Conservation (phyloP, 202 grass and related monocot genomes). For the Hordeum pubiflorum region DNA sequence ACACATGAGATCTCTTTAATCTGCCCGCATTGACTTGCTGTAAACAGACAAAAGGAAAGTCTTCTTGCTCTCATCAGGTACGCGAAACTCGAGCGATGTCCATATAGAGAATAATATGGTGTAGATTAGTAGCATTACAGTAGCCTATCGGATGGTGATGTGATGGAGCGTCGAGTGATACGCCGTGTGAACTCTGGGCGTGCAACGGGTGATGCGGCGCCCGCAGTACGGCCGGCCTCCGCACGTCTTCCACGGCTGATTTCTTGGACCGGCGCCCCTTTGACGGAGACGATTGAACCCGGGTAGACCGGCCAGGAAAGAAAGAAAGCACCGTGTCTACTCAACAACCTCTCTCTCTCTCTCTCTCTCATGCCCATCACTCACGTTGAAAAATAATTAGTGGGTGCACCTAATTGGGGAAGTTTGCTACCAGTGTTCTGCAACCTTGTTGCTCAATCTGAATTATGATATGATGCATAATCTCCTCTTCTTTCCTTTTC, state of each 20-base stretch:
- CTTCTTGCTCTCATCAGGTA: not conserved
- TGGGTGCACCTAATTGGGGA: conserved; percentile 7
- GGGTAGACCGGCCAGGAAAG: conserved; percentile 15
- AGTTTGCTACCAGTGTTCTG: not conserved
- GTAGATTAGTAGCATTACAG: not conserved
- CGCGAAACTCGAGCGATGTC: not conserved
- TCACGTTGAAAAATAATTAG: not conserved
- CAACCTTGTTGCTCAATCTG: not conserved
- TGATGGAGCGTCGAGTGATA: not conserved
- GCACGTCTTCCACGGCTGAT: conserved; percentile 39
- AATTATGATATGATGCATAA: not conserved
- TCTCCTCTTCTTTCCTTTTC: not conserved
- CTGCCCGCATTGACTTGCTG: not conserved
- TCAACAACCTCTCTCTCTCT: not conserved
- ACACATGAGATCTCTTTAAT: not conserved
- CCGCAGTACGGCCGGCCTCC: not conserved
- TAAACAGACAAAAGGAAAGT: not conserved
- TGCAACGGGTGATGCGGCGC: not conserved
- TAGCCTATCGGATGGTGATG: not conserved
- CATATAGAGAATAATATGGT: not conserved
- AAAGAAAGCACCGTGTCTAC: not conserved
- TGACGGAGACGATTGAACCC: conserved; percentile 30
- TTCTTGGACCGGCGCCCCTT: conserved; percentile 40
- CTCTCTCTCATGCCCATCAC: not conserved
- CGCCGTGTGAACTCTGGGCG: not conserved